Percentiles rank a stretch among this genome's conserved stretches.
phyloP scores from a whole-genome alignment of 495 filamentous ascomycete species.

The Cudoniella acicularis region DNA sequence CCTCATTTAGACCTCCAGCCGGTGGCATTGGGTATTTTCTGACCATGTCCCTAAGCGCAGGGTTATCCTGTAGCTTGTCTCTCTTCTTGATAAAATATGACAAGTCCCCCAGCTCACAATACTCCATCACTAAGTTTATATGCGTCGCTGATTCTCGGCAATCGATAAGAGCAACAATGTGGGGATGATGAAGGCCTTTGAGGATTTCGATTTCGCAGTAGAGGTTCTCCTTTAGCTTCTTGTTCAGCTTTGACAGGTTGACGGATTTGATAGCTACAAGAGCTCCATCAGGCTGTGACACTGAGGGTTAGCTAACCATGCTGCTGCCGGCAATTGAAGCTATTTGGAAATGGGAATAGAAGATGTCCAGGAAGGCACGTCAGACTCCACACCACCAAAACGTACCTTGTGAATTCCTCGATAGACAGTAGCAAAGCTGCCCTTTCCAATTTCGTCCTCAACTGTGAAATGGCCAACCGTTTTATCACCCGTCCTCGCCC shows the following conservation, averaged over 20 bases:
- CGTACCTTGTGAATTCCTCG: slow-evolving; percentile 79
- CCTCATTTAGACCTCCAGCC: slow-evolving; percentile 84
- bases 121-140: slow-evolving; percentile 98
- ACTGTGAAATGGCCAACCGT: slow-evolving; percentile 73
- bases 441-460: slow-evolving; percentile 84
- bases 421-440: slow-evolving; percentile 94
- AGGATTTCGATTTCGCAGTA: slow-evolving; percentile 93
- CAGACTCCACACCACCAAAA: too few species aligned
- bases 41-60: slow-evolving; percentile 78
- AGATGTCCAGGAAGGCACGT: background rate
- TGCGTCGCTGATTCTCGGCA: slow-evolving; percentile 81
- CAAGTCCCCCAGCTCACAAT: slow-evolving; percentile 90
- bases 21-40: slow-evolving; percentile 82
- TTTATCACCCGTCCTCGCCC: slow-evolving; percentile 51
- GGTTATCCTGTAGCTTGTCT: slow-evolving; percentile 68
- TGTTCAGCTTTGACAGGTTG: slow-evolving; percentile 81
- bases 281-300: slow-evolving; percentile 51
- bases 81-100: slow-evolving; percentile 94
- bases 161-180: slow-evolving; percentile 94
- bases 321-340: background rate
- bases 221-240: slow-evolving; percentile 93
- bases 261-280: slow-evolving; percentile 95
- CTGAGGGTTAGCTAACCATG: slow-evolving; percentile 38
- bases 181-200: slow-evolving; percentile 86
- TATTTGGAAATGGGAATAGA: slow-evolving; percentile 9